phyloP scores from a whole-genome alignment of 768 basidiomycete genomes.

The Royoungia palumana region DNA sequence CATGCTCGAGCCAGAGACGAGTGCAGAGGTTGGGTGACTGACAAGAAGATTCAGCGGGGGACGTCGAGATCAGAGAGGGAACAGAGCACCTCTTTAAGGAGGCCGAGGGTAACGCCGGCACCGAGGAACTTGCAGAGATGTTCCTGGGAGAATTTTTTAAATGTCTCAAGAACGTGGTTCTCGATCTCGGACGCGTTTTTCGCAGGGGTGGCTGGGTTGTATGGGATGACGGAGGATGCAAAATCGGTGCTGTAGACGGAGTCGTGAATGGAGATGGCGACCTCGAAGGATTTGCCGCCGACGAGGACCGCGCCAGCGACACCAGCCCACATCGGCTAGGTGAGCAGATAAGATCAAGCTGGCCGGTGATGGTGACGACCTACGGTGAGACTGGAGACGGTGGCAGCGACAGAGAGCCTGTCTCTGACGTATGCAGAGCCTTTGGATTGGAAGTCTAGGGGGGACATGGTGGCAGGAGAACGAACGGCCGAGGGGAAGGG shows the following conservation, averaged over 20 bases:
- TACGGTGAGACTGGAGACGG: slow-evolving; percentile 64
- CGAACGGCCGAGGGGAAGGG: slow-evolving; percentile 18
- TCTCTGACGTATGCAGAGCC: slow-evolving; percentile 60
- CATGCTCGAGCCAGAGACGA: slow-evolving; percentile 76
- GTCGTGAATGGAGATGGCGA: slow-evolving; percentile 80
- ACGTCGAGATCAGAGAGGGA: slow-evolving; percentile 4
- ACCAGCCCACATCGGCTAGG: slow-evolving; percentile 86
- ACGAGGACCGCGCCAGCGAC: slow-evolving; percentile 62
- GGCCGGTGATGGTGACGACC: slow-evolving; percentile 23
- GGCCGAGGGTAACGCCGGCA: slow-evolving; percentile 68
- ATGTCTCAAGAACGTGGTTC: slow-evolving; percentile 55
- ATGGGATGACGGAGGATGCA: slow-evolving; percentile 54
- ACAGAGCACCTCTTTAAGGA: slow-evolving; percentile 61
- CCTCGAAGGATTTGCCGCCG: slow-evolving; percentile 59
- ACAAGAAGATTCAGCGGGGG: slow-evolving; percentile 20
- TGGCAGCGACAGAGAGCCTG: slow-evolving; percentile 65
- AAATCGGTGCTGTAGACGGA: slow-evolving; percentile 84
- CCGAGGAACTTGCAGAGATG: slow-evolving; percentile 87
- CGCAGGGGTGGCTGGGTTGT: slow-evolving; percentile 46
- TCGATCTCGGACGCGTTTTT: slow-evolving; percentile 62
- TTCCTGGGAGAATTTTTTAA: slow-evolving; percentile 69
- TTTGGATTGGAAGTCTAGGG: slow-evolving; percentile 58
- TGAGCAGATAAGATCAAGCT: slow-evolving; percentile 13
- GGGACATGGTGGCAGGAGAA: slow-evolving; percentile 46
- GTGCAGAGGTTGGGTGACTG: slow-evolving; percentile 82